Evolutionary conservation across 768 basidiomycete genomes (phyloP), one percentile per base, ranked within the genome.

Genomic region (Termitomyces sp.): DNA sequence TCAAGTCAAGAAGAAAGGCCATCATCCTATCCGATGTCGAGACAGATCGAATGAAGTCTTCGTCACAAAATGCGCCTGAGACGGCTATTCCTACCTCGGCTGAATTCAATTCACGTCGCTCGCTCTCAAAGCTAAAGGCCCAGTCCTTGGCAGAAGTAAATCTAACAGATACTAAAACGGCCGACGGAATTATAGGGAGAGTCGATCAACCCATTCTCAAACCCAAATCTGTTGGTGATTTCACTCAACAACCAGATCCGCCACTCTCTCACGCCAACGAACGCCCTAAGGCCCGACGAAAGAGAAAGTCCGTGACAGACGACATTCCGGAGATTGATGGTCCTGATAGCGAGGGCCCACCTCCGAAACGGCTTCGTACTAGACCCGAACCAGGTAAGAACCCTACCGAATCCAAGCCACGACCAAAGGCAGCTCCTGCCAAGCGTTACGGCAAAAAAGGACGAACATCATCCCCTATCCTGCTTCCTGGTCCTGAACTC

Each of bases 381-480:
- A 31, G 21, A 32, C 21, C 52, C 14, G 41, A 21, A 42, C 12
- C 17, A 17, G n/a, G 8, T 14, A 48, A 44, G 21, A 46, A 53
- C 5, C 9, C 25, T 17, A 11, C 48, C 2, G 48, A 27, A 27
- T 23, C 47, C 21, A 58, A 57, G 21, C 12, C 53, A 23, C n/a
- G 52, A 11, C 27, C 29, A 54, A 52, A 35, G 25, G 37, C 57
- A 47, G 64, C 55, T 4, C 54, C 58, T 29, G 59, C 62, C 4
- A 77, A 70, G 54, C 73, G 68, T 58, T 70, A 68, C 57, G 66
- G 66, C 3, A 73, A 68, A 59, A 73, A 71, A 60, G 68, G 62
- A 17, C 70, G 71, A 35, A 61, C 62, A 25, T 69, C 75, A 6
- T 72, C 76, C 29, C 68, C 73, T 19, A 41, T 38, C 4, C 54